phyloP scores from a whole-genome alignment of 805 yeast species.

The Tetrapisispora taiwanensis region DNA sequence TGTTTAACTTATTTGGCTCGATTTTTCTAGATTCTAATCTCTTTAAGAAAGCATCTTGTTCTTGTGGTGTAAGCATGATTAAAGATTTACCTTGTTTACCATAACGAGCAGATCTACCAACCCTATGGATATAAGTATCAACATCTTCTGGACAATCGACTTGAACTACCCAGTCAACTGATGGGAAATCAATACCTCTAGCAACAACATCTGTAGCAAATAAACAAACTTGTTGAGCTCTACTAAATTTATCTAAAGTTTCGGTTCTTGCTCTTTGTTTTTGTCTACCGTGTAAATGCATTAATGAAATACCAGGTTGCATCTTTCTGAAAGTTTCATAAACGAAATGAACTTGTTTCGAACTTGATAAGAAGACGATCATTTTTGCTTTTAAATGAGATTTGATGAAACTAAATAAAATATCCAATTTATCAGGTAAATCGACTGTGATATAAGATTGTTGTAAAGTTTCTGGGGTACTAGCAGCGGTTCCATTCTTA shows the following conservation, averaged over 20 bases:
- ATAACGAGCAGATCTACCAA: constrained; percentile 81
- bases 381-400: constrained; percentile 73
- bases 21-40: constrained; percentile 55
- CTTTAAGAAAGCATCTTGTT: constrained; percentile 64
- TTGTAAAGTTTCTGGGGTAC: constrained; percentile 76
- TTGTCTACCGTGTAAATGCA: constrained; percentile 82
- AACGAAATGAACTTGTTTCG: constrained; percentile 83
- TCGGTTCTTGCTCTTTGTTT: constrained; percentile 85
- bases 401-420: constrained; percentile 76
- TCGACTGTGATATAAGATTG: constrained; percentile 71
- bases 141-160: constrained; percentile 86
- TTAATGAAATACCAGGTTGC: constrained; percentile 84
- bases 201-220: constrained; percentile 90
- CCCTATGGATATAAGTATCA: constrained; percentile 84
- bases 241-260: constrained; percentile 65
- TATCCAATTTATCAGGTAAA: constrained; percentile 73
- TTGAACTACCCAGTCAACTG: constrained; percentile 91
- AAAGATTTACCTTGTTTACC: constrained; percentile 78
- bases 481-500: constrained; percentile 46
- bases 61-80: constrained; percentile 73
- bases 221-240: constrained; percentile 69
- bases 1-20: constrained; percentile 59
- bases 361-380: constrained; percentile 74
- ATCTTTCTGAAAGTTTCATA: constrained; percentile 78
- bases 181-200: constrained; percentile 85